Conservation (phyloP, 2,329 filamentous ascomycete species). For the Sporothrix luriei region DNA sequence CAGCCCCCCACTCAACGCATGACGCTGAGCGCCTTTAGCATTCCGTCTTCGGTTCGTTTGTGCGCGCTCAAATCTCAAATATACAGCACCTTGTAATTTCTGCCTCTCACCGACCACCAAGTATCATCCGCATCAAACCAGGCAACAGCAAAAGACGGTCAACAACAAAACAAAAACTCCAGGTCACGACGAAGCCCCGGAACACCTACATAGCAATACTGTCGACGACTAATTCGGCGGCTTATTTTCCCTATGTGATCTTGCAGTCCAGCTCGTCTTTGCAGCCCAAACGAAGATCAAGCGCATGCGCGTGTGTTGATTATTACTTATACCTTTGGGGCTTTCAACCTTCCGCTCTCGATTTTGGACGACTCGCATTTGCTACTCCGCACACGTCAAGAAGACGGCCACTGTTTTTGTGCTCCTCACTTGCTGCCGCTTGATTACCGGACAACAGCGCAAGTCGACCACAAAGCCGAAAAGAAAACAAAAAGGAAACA, state of each 20-base stretch:
- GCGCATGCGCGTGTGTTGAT: background rate
- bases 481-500: background rate
- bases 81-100: slow-evolving; percentile 2
- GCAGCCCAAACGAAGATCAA: slow-evolving; percentile 11
- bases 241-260: background rate
- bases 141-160: background rate
- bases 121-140: background rate
- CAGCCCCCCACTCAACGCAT: slow-evolving; percentile 37
- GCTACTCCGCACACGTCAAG: slow-evolving; percentile 14
- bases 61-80: no score
- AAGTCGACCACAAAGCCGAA: background rate
- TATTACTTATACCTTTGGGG: background rate
- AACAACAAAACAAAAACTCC: background rate
- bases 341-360: slow-evolving; percentile 9
- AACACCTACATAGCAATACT: background rate
- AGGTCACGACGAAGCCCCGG: no score
- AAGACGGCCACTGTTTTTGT: background rate
- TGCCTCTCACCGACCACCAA: background rate
- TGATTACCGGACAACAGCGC: background rate
- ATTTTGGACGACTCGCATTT: slow-evolving; percentile 8
- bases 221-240: background rate
- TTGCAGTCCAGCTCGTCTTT: slow-evolving; percentile 7
- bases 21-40: slow-evolving; percentile 35
- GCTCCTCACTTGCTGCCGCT: background rate
- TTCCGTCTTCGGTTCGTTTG: slow-evolving; percentile 28